These are phyloP conservation scores for Psilocybe sp. DNA, from an alignment of 768 basidiomycete species.

Conservation along the genomic window DNA sequence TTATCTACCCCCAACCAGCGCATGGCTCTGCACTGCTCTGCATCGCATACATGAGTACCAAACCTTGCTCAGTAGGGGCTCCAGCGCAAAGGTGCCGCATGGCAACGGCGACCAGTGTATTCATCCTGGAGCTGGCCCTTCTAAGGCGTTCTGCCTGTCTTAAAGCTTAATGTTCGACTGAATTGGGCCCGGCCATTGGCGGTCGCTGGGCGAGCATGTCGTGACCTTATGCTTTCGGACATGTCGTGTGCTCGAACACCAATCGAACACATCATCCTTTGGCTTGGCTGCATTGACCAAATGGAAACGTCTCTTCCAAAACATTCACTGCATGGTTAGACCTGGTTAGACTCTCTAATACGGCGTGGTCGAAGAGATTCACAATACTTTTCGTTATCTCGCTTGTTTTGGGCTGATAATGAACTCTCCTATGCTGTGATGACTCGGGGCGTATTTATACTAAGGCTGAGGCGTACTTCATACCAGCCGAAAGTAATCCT, in stretches of 20 bases:
- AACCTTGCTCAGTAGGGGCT: too few relatives aligned
- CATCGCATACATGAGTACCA: too few relatives aligned
- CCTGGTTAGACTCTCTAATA: too few relatives aligned
- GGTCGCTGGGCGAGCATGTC: neutral
- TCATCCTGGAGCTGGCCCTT: too few relatives aligned
- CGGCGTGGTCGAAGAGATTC: neutral
- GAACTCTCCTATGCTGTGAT: neutral
- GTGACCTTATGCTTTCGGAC: neutral
- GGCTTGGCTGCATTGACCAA: conserved; percentile 1
- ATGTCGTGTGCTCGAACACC: neutral
- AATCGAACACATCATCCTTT: neutral
- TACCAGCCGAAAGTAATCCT: too few relatives aligned
- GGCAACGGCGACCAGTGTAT: too few relatives aligned
- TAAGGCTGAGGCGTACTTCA: neutral
- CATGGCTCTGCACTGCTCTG: too few relatives aligned
- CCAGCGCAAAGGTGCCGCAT: too few relatives aligned
- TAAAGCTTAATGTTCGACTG: neutral
- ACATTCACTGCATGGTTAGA: neutral
- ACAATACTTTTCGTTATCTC: neutral
- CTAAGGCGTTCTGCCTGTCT: too few relatives aligned
- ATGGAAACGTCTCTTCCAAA: conserved; percentile 1
- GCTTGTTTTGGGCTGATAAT: neutral
- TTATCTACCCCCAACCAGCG: too few relatives aligned
- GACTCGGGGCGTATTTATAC: neutral
- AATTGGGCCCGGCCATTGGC: neutral